Percentiles rank a stretch among this genome's conserved stretches.
Evolutionary conservation across 441 rosid genomes (phyloP).

Genomic region (Erysimum pusillum): DNA sequence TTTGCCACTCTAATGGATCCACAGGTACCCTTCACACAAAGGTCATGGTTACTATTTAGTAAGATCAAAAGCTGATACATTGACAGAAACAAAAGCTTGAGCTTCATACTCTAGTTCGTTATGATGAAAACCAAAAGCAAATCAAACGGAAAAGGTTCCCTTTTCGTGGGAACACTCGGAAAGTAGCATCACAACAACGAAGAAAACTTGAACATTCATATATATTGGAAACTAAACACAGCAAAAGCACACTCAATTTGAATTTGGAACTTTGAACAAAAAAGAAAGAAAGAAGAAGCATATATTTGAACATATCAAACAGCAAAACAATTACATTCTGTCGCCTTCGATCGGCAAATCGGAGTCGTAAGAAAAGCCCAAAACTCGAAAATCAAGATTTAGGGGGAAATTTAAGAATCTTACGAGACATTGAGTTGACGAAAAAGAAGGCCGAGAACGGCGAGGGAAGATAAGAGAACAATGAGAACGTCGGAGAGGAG

Average conservation of each 20-base stretch:
- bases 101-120: neutral
- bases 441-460: slow-evolving; percentile 95
- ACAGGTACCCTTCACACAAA: slow-evolving; percentile 92
- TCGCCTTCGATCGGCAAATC: too few relatives aligned
- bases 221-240: neutral
- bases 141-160: neutral
- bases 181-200: neutral
- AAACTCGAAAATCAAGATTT: neutral
- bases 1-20: slow-evolving; percentile 96
- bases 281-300: too few relatives aligned
- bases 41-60: too few relatives aligned
- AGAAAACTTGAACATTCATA: neutral
- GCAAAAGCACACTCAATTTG: neutral
- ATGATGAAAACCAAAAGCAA: neutral
- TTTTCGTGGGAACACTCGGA: neutral
- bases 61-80: too few relatives aligned
- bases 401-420: neutral
- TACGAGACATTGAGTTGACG: slow-evolving; percentile 93
- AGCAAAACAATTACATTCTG: neutral
- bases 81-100: slow-evolving; percentile 27
- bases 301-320: neutral
- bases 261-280: too few relatives aligned
- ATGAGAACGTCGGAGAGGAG: slow-evolving; percentile 87
- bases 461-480: slow-evolving; percentile 94
- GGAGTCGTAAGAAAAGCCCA: too few relatives aligned